A percentile compares a stretch with the other conserved stretches of the same genome.
phyloP scores from a whole-genome alignment of 2,329 filamentous ascomycete genomes.

The Alternaria viburni region DNA sequence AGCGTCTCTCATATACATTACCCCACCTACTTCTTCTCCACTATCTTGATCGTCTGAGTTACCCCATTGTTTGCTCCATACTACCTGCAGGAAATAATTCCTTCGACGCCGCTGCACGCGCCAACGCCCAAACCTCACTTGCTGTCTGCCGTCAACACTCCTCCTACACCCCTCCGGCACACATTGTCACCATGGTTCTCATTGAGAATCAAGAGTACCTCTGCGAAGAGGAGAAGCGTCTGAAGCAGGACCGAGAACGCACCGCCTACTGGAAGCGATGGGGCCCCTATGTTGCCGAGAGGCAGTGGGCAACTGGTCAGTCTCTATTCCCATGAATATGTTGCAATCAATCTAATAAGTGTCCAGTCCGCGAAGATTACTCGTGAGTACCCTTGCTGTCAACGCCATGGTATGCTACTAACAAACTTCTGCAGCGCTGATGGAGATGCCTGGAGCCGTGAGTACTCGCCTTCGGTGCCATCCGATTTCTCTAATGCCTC shows the following conservation, averaged over 20 bases:
- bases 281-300: slow-evolving; percentile 91
- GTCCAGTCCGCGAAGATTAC: slow-evolving; percentile 87
- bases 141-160: slow-evolving; percentile 7
- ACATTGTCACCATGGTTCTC: slow-evolving; percentile 72
- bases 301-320: slow-evolving; percentile 93
- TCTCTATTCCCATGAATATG: neutral
- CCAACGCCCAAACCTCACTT: slow-evolving; percentile 19
- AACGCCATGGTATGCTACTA: slow-evolving; percentile 24
- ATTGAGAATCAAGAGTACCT: slow-evolving; percentile 87
- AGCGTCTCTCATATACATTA: neutral
- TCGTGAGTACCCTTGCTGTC: slow-evolving; percentile 58
- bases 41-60: slow-evolving; percentile 21
- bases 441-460: slow-evolving; percentile 95
- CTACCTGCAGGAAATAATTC: slow-evolving; percentile 24
- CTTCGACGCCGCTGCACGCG: slow-evolving; percentile 32
- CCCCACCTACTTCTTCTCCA: slow-evolving; percentile 9
- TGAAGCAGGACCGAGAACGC: slow-evolving; percentile 83
- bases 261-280: slow-evolving; percentile 98
- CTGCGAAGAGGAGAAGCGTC: slow-evolving; percentile 86
- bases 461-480: slow-evolving; percentile 49
- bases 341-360: slow-evolving; percentile 34
- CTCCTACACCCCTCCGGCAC: slow-evolving; percentile 11
- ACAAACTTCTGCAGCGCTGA: slow-evolving; percentile 62
- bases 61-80: slow-evolving; percentile 28
- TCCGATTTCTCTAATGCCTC: slow-evolving; percentile 30